Conservation (phyloP, 805 yeast species). For the Ogataea parapolymorpha region DNA sequence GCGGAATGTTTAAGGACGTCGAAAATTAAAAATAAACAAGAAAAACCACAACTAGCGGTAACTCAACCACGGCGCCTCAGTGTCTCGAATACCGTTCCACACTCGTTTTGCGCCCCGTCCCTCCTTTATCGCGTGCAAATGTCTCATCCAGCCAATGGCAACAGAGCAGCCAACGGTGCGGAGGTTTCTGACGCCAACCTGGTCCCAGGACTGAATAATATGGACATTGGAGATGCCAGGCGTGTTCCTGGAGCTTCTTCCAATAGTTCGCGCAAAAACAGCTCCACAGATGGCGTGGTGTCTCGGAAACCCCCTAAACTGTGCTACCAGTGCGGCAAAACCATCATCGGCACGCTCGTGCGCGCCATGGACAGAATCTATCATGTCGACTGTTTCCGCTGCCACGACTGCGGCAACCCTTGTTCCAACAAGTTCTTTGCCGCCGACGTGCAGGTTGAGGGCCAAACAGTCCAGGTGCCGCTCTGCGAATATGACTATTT, state of each 20-base stretch:
- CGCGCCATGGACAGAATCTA: conserved; percentile 77
- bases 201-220: conserved; percentile 1
- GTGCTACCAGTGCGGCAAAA: conserved; percentile 52
- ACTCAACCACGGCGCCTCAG: conserved; percentile 1
- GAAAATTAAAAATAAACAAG: conserved; percentile 6
- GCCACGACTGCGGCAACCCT: conserved; percentile 76
- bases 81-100: not conserved
- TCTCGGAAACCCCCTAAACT: conserved; percentile 31
- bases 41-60: conserved; percentile 7
- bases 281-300: conserved; percentile 13
- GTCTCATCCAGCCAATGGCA: conserved; percentile 4
- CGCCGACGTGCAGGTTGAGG: conserved; percentile 43
- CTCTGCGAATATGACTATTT: conserved; percentile 94
- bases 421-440: conserved; percentile 92
- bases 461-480: conserved; percentile 45
- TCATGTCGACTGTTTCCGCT: conserved; percentile 85
- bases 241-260: not conserved
- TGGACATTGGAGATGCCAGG: conserved; percentile 1
- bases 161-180: conserved; percentile 1
- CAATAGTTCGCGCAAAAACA: conserved; percentile 10
- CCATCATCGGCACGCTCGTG: conserved; percentile 72
- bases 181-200: conserved; percentile 1
- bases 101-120: not conserved
- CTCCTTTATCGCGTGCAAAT: not conserved
- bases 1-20: conserved; percentile 8